Evolutionary conservation across 352 stramenopile genomes (phyloP), one percentile per base, ranked within the genome.

Genomic region (Globisporangium lucens): DNA sequence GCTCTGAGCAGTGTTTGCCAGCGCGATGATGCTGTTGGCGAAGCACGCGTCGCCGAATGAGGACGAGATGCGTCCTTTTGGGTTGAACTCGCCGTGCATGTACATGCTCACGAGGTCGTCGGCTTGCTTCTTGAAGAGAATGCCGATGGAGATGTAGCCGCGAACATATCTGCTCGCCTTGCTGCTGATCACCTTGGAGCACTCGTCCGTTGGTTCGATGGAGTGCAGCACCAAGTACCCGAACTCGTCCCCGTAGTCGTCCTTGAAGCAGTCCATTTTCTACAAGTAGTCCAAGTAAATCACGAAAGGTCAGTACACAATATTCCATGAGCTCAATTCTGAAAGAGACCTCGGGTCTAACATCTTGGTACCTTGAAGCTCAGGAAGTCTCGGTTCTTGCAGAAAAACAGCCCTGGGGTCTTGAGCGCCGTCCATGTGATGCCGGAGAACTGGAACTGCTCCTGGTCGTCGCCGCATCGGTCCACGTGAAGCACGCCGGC

Each of bases 371-470:
- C 72, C 72, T 90, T 90, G 66, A 91, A 93, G 61, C 83, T 90
- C 36, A 91, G 64, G 55, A 93, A 87, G 68, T 93, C 85, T 3
- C 85, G 71, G 56, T 85, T 79, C 66, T 82, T 77, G 69, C 83
- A 90, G 12, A 93, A 67, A 22, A 80, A 82, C 10, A 87, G 71
- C 0, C 79, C 74, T 9, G 73, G 76, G 12, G 86, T 68, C 70
- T 90, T 84, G 10, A 91, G 47, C 3, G 82, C 85, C 58, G 83
- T 83, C 80, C 82, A 91, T 51, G 84, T 80, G 58, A 90, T 87
- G n/a, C 85, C 85, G 0, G 85, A 73, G 62, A 93, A 93, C 66
- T 90, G 80, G 67, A 86, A 90, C 33, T 83, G 83, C 43, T 83
- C 76, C 20, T 77, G 68, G 27, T 89, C 82, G 24, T 78, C 78